Percentiles rank a stretch among this genome's conserved stretches.
Evolutionary conservation across 2,329 filamentous ascomycete genomes (phyloP).

Genomic region (Fusarium sp.): DNA sequence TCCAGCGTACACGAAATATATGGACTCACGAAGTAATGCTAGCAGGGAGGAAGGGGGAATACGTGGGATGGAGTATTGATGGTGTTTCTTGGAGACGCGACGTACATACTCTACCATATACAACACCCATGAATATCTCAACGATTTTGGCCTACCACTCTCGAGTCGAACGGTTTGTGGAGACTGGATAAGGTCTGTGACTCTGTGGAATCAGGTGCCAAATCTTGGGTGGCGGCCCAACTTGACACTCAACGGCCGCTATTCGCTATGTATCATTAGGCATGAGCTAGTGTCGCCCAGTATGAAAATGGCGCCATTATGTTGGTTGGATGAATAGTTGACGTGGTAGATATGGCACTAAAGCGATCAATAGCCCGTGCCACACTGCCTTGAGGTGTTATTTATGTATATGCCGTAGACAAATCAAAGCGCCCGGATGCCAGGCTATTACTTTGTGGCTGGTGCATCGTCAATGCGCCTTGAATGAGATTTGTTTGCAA

Average conservation of each 20-base stretch:
- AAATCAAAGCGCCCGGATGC: conserved; percentile 17
- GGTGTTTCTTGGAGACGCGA: conserved; percentile 16
- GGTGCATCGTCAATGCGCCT: conserved; percentile 13
- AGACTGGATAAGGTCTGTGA: not conserved
- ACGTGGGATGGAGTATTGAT: conserved; percentile 7
- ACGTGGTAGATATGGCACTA: not conserved
- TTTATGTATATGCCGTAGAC: conserved; percentile 8
- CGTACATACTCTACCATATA: conserved; percentile 35
- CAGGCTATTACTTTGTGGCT: conserved; percentile 23
- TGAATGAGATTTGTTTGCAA: not conserved
- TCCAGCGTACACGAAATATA: conserved; percentile 28
- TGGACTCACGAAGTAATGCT: conserved; percentile 37
- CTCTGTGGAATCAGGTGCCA: not conserved
- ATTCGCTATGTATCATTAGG: conserved; percentile 14
- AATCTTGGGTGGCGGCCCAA: conserved; percentile 16
- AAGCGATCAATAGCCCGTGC: not conserved
- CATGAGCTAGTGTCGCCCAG: conserved; percentile 8
- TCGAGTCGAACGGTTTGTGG: conserved; percentile 1
- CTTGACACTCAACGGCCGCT: conserved; percentile 24
- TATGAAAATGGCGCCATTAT: conserved; percentile 9
- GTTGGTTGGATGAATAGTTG: not conserved
- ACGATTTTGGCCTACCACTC: not conserved
- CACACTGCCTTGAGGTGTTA: conserved; percentile 1
- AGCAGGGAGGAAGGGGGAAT: conserved; percentile 12
- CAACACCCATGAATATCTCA: conserved; percentile 35